phyloP scores from a whole-genome alignment of 441 rosid genomes.

The Gossypium schwendimanii region DNA sequence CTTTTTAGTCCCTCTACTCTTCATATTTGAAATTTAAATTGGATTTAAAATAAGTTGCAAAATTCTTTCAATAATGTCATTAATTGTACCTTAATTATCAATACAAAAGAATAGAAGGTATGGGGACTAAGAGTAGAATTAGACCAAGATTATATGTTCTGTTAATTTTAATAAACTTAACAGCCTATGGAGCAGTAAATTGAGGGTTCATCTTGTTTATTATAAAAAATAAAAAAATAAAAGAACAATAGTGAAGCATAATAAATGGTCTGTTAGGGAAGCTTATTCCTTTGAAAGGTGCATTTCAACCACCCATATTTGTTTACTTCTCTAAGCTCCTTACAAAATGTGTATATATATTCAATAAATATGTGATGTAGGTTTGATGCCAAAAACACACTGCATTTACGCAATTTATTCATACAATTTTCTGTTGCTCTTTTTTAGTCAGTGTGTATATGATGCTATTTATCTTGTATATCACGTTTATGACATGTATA shows the following conservation, averaged over 20 bases:
- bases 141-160: background rate
- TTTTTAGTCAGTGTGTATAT: rapidly evolving
- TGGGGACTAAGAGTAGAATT: too few species aligned
- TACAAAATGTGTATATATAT: background rate
- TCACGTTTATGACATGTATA: too few species aligned
- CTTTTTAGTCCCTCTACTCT: too few species aligned
- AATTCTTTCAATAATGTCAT: too few species aligned
- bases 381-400: background rate
- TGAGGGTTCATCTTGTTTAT: background rate
- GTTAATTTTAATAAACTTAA: background rate
- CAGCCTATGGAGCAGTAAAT: background rate
- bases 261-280: conserved; percentile 11
- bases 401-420: background rate
- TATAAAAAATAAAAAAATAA: background rate
- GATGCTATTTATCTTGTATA: too few species aligned
- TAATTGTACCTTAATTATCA: too few species aligned
- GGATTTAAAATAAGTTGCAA: too few species aligned
- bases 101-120: too few species aligned
- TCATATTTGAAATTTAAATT: too few species aligned
- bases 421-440: background rate
- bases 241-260: background rate
- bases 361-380: background rate
- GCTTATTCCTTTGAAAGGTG: conserved; percentile 7
- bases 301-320: conserved; percentile 1
- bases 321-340: background rate